Evolutionary conservation across 2,329 filamentous ascomycete species (phyloP).

Genomic region (Uncinocarpus reesii): DNA sequence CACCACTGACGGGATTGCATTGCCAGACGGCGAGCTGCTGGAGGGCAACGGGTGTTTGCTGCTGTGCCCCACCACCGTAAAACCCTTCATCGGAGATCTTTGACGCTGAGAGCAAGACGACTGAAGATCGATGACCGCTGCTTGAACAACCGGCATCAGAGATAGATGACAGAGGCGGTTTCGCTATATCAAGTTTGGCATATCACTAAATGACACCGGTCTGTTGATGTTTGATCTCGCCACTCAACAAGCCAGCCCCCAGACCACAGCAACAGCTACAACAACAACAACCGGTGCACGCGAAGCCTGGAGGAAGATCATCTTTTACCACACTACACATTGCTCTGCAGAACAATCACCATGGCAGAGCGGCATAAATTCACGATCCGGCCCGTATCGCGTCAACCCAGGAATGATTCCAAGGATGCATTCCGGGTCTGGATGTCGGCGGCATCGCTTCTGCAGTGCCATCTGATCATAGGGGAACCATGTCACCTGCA

Average conservation of each 20-base stretch:
- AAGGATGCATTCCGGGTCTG: conserved; percentile 52
- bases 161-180: background rate
- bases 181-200: too few relatives aligned
- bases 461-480: conserved; percentile 45
- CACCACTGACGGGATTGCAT: too few relatives aligned
- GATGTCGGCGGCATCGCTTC: conserved; percentile 47
- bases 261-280: too few relatives aligned
- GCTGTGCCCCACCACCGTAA: conserved; percentile 2
- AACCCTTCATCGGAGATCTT: background rate
- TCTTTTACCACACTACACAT: too few relatives aligned
- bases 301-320: too few relatives aligned
- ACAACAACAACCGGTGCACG: too few relatives aligned
- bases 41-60: too few relatives aligned
- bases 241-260: background rate
- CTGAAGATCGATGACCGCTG: background rate
- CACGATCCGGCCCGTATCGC: conserved; percentile 46
- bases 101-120: background rate
- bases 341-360: too few relatives aligned
- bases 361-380: conserved; percentile 38
- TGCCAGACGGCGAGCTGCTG: too few relatives aligned
- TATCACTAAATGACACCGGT: too few relatives aligned
- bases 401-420: conserved; percentile 38
- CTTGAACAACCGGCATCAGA: background rate
- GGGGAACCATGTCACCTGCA: conserved; percentile 46
- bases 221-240: background rate